These are phyloP conservation scores for Fomitopsis pinicola DNA, from an alignment of 1,284 basidiomycete species.

Conservation along the genomic window DNA sequence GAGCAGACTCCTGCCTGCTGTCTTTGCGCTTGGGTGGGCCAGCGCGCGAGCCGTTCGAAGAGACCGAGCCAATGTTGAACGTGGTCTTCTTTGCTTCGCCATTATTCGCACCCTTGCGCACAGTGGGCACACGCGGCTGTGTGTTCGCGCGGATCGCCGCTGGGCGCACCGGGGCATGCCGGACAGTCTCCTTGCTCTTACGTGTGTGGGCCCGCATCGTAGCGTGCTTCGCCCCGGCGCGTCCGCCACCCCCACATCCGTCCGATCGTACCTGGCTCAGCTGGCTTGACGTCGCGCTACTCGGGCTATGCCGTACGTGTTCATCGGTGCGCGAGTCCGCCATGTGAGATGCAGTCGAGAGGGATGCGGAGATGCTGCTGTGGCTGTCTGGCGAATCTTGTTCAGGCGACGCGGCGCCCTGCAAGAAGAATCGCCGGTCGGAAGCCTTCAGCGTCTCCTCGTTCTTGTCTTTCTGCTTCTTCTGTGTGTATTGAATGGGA, in stretches of 20 bases:
- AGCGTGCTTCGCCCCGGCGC: constrained; percentile 6
- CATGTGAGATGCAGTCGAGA: constrained; percentile 12
- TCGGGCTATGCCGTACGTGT: constrained; percentile 25
- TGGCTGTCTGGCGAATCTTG: constrained; percentile 28
- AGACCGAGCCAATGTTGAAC: constrained; percentile 57
- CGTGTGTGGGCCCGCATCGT: constrained; percentile 11
- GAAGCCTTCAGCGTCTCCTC: constrained; percentile 32
- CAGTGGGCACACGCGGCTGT: constrained; percentile 12
- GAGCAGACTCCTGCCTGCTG: constrained; percentile 4
- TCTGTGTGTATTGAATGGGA: neutral
- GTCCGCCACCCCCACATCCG: constrained; percentile 7
- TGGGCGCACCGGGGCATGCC: constrained; percentile 10
- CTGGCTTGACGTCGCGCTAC: constrained; percentile 37
- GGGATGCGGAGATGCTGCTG: constrained; percentile 2
- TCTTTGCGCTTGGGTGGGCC: constrained; percentile 10
- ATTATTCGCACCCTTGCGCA: constrained; percentile 13
- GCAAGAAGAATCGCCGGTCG: constrained; percentile 41
- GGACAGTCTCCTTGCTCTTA: constrained; percentile 21
- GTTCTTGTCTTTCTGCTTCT: constrained; percentile 8
- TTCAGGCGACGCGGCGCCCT: constrained; percentile 37
- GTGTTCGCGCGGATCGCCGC: constrained; percentile 15
- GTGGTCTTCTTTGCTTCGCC: constrained; percentile 33
- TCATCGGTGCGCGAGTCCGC: constrained; percentile 21
- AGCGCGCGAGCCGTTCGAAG: constrained; percentile 41
- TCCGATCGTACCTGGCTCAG: constrained; percentile 31